Base-by-base conservation (phyloP, 1,139 yeast genomes). In the Hansenula lynferdii region DNA sequence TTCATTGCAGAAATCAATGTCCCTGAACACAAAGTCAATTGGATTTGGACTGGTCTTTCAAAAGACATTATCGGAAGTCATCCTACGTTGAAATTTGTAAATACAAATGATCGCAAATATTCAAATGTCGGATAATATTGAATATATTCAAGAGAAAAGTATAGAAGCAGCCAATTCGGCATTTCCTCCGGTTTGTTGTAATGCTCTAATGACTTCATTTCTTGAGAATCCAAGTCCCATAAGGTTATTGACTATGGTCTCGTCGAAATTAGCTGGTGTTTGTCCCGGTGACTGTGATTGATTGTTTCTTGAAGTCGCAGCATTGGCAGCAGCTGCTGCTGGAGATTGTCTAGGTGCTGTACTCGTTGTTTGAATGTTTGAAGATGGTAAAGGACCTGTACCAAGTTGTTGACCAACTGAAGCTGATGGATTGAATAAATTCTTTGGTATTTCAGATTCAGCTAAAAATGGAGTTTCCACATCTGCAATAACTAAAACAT, bases 121-220 rank as follows among this genome's bases (percentile, higher is more conserved):
- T 40, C 40, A 16, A 35, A 28, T 27, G 23, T 33, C 21, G 20
- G 16, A 9, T 17, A 14, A 10, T n/a, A n/a, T n/a, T n/a, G n/a
- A n/a, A n/a, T n/a, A 17, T 27, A 10, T n/a, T 26, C 19, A 49
- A 26, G 50, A 48, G 28, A 86, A 85, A 38, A 87, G 64, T 32
- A 83, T 53, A 0, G 95, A 78, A 0, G 96, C 97, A 0, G 97
- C 97, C 49, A 80, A 53, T 38, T 90, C 97, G 0, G 84, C 76
- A 53, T 89, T 84, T 3, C 96, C 96, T 23, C 71, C 68, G 1
- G 95, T 75, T 40, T 69, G 72, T 32, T 69, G 65, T 39, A 90
- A 65, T 0, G 97, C 96, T 12, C 63, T 56, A 3, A 80, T 59
- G 0, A 82, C 94, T 48, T 84, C 81, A 6, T 63, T 58, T 47